Base-by-base conservation (phyloP, 225 moss, liverwort and hornwort species). In the Lunularia cruciata region DNA sequence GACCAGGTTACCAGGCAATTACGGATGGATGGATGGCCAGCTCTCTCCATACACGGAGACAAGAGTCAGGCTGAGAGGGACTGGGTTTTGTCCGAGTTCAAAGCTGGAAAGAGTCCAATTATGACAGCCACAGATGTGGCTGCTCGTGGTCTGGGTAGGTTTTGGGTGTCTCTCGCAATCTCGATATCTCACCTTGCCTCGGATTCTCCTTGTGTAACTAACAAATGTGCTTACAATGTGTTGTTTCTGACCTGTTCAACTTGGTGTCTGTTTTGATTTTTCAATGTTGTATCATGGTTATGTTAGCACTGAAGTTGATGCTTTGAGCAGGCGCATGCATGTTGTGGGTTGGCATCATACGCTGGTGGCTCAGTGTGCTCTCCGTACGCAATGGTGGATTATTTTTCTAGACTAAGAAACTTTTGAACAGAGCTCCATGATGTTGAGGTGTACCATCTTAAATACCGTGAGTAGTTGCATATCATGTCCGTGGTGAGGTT, bases 141-240 rank as follows among this genome's bases (percentile, higher is more conserved):
- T 80, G 93, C 93, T 57, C 93, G 93, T 75, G 93, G 93, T 94
- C 80, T 94, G 93, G 93, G 93, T 94, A 94, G 85, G 93, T 90
- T 71, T 28, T 51, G 51, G 67, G 49, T 35, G 45, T 52, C 53
- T 34, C 36, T 28, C 56, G 6, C 46, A 18, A 20, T 14, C 43
- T 43, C 13, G 37, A 13, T n/a, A 28, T 6, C 10, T 26, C 9
- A 8, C 11, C 15, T 4, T 37, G 37, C 37, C 9, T 60, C 14
- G 15, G 27, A 7, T 25, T 43, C 40, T 33, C 35, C 22, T 38
- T 19, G 36, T 20, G 22, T 60, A 22, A 28, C 28, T 4, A 9
- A 31, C 25, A 53, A 9, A 58, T 18, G 38, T 36, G n/a, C 36
- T 37, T 3, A n/a, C n/a, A n/a, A n/a, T n/a, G n/a, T n/a, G 18